Evolutionary conservation across 2,329 filamentous ascomycete genomes (phyloP), one percentile per base, ranked within the genome.

Genomic region (Purpureocillium lavendulum): DNA sequence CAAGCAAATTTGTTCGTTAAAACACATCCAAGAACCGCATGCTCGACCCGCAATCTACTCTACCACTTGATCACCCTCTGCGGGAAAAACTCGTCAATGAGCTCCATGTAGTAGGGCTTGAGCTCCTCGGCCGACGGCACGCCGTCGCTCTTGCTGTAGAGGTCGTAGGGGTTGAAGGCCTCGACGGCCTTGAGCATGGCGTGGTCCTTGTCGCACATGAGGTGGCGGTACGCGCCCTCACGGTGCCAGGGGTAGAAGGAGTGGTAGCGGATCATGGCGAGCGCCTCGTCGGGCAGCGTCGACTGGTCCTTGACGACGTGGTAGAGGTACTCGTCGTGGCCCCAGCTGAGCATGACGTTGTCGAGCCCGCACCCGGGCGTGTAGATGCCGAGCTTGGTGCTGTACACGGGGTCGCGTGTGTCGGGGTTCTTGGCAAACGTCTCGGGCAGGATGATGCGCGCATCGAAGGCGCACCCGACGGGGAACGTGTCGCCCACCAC

Each of bases 211-310:
- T 83, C 79, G 58, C 82, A 75, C 87, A 94, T 94, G 60, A 94
- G 75, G 62, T 87, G 78, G 44, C 64, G 62, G 65, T 95, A 95
- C 7, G 85, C 87, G 40, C 82, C 82, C 59, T 83, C 81, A 45
- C 73, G 77, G 65, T 94, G 88, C 88, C 87, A 95, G 13, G 88
- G 82, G 64, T 95, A 95, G 66, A 94, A 94, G 6, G 81, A 87
- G 66, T 95, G 88, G 65, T 94, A 94, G 40, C 88, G 73, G 59
- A 95, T 92, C 86, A 95, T 94, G 44, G 87, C 88, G 10, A 95
- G 73, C 0, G 83, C 84, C 71, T 94, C 87, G 35, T 75, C 71
- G 1, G 88, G 88, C 33, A 95, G 71, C 0, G 69, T 82, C 36
- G 76, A 82, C 69, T 94, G 87, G 46, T 84, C 82, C 69, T 87